These are phyloP conservation scores for Parafenestella ontariensis DNA, from an alignment of 2,329 filamentous ascomycete species.

Conservation along the genomic window DNA sequence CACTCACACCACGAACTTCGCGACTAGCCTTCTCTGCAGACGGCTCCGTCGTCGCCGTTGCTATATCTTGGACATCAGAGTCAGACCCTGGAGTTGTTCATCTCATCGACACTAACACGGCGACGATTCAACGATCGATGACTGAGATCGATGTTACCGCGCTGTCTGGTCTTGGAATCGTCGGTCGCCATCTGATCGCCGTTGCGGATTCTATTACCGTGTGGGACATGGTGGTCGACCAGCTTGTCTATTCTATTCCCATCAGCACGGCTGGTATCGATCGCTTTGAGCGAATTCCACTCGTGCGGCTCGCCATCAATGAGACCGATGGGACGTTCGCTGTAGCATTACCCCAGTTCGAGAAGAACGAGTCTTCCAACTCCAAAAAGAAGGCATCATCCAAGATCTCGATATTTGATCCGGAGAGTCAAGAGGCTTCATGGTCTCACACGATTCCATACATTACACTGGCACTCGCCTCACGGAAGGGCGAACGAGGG, in stretches of 20 bases:
- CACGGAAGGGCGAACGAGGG: conserved; percentile 69
- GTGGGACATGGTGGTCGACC: conserved; percentile 84
- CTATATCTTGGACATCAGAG: conserved; percentile 41
- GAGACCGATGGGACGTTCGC: conserved; percentile 57
- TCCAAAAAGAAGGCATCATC: conserved; percentile 46
- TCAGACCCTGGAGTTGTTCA: conserved; percentile 69
- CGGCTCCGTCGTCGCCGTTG: conserved; percentile 45
- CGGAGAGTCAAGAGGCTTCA: conserved; percentile 65
- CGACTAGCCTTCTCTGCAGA: conserved; percentile 73
- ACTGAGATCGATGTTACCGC: conserved; percentile 71
- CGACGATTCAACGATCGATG: conserved; percentile 70
- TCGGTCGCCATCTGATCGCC: conserved; percentile 76
- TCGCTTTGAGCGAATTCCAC: conserved; percentile 49
- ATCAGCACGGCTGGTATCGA: conserved; percentile 53
- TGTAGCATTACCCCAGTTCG: conserved; percentile 42
- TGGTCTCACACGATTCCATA: conserved; percentile 63
- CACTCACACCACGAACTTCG: conserved; percentile 59
- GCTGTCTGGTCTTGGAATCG: conserved; percentile 72
- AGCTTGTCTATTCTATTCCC: conserved; percentile 70
- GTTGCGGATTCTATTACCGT: conserved; percentile 77
- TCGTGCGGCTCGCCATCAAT: conserved; percentile 73
- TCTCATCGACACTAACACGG: conserved; percentile 76
- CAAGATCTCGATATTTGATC: conserved; percentile 70
- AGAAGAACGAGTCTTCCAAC: conserved; percentile 46
- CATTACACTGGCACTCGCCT: conserved; percentile 71